Evolutionary conservation across 2,329 filamentous ascomycete species (phyloP).

Genomic region (Magnaporthiopsis rhizophila): DNA sequence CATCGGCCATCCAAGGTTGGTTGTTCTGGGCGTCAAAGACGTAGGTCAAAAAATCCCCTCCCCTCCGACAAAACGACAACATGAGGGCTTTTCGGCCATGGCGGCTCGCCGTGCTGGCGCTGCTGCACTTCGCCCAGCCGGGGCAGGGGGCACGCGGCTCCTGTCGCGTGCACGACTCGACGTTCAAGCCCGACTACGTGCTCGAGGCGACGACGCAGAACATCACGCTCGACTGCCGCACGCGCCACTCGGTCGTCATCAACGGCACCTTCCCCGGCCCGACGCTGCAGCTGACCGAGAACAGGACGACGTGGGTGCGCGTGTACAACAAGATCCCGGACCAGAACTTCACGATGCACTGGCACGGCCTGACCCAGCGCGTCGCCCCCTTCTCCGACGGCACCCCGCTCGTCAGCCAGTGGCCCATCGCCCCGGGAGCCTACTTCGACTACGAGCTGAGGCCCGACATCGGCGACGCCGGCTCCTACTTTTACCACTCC

Average conservation of each 20-base stretch:
- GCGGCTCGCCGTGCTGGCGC: not conserved
- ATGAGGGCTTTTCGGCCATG: not conserved
- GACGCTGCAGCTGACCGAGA: slow-evolving; percentile 34
- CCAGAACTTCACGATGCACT: slow-evolving; percentile 55
- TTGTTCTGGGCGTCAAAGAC: too few relatives aligned
- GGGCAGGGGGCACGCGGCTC: not conserved
- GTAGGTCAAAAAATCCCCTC: too few relatives aligned
- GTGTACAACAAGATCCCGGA: slow-evolving; percentile 50
- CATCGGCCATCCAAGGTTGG: too few relatives aligned
- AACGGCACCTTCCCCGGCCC: slow-evolving; percentile 48
- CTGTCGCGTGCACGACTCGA: slow-evolving; percentile 17
- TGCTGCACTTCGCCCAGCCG: not conserved
- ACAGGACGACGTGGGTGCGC: slow-evolving; percentile 42
- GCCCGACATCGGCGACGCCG: slow-evolving; percentile 42
- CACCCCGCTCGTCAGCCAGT: slow-evolving; percentile 51
- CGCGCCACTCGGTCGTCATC: slow-evolving; percentile 33
- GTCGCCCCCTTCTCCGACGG: slow-evolving; percentile 58
- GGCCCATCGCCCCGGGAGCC: slow-evolving; percentile 52
- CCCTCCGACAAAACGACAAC: too few relatives aligned
- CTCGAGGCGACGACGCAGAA: slow-evolving; percentile 35
- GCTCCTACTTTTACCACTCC: slow-evolving; percentile 42
- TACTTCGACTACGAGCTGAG: slow-evolving; percentile 63
- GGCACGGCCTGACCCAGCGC: slow-evolving; percentile 56
- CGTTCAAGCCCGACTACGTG: slow-evolving; percentile 33
- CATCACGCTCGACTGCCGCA: slow-evolving; percentile 34